These are phyloP conservation scores for Arthrinium puccinioides DNA, from an alignment of 2,329 filamentous ascomycete species.

Conservation along the genomic window DNA sequence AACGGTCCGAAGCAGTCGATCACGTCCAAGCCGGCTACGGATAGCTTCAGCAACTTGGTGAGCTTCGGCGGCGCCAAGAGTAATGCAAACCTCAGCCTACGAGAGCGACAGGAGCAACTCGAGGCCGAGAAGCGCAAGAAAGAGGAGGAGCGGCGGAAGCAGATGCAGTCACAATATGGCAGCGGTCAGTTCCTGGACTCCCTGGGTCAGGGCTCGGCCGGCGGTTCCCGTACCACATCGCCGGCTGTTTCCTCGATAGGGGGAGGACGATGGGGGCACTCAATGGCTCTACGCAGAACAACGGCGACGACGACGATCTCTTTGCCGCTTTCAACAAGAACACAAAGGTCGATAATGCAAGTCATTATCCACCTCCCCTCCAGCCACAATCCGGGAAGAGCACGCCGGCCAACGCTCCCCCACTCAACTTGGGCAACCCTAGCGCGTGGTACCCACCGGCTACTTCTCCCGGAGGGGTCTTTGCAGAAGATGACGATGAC, in stretches of 20 bases:
- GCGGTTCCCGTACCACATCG: slow-evolving; percentile 39
- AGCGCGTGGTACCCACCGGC: slow-evolving; percentile 41
- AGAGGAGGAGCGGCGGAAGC: slow-evolving; percentile 64
- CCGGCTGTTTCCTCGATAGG: slow-evolving; percentile 26
- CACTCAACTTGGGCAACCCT: slow-evolving; percentile 45
- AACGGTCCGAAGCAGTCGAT: slow-evolving; percentile 35
- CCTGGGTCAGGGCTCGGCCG: slow-evolving; percentile 48
- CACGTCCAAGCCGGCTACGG: slow-evolving; percentile 46
- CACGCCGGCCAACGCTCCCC: slow-evolving; percentile 36
- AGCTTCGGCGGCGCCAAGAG: slow-evolving; percentile 54
- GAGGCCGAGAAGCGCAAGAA: slow-evolving; percentile 62
- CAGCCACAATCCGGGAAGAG: slow-evolving; percentile 30
- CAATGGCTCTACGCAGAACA: slow-evolving; percentile 17
- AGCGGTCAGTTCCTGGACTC: slow-evolving; percentile 70
- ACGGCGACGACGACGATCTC: slow-evolving; percentile 51
- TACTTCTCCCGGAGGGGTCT: slow-evolving; percentile 21
- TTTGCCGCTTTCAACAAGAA: slow-evolving; percentile 62
- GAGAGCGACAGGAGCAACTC: slow-evolving; percentile 67
- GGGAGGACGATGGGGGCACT: slow-evolving; percentile 17
- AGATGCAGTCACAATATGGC: slow-evolving; percentile 72
- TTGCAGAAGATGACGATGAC: slow-evolving; percentile 61
- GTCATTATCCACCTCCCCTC: slow-evolving; percentile 53
- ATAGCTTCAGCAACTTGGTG: slow-evolving; percentile 74
- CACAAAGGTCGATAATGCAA: slow-evolving; percentile 60
- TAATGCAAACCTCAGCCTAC: slow-evolving; percentile 65